These are phyloP conservation scores for Macrolepiota dolichaula DNA, from an alignment of 768 basidiomycete genomes.

Conservation along the genomic window DNA sequence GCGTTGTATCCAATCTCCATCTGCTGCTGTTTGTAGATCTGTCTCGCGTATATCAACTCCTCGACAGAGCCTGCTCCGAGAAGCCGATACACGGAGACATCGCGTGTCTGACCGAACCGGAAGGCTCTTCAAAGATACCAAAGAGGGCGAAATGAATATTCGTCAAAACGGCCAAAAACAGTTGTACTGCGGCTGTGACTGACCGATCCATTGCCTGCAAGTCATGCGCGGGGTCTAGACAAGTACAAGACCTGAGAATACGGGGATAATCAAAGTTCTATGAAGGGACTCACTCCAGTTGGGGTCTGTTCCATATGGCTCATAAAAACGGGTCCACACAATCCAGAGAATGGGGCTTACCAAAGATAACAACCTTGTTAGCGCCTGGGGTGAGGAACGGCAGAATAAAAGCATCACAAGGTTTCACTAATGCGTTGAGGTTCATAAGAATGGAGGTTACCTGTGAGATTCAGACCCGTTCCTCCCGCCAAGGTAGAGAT, in stretches of 20 bases:
- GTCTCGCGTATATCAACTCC: constrained; percentile 84
- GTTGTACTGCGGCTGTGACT: neutral
- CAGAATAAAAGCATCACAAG: neutral
- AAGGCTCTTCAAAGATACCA: constrained; percentile 47
- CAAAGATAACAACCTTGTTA: constrained; percentile 93
- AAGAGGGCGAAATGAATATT: neutral
- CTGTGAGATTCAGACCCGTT: constrained; percentile 83
- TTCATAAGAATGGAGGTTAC: constrained; percentile 18
- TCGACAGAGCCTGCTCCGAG: constrained; percentile 86
- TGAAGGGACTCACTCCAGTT: constrained; percentile 78
- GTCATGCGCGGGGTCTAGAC: constrained; percentile 88
- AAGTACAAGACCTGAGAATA: neutral
- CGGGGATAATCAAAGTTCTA: neutral
- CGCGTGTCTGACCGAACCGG: constrained; percentile 82
- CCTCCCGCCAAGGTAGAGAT: constrained; percentile 93
- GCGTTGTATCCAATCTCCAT: constrained; percentile 90
- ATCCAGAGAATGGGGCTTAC: constrained; percentile 31
- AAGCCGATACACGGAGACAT: constrained; percentile 81
- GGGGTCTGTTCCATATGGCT: constrained; percentile 54
- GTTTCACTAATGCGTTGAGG: neutral
- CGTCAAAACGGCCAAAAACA: neutral
- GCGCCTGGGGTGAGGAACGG: constrained; percentile 44
- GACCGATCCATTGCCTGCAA: constrained; percentile 85
- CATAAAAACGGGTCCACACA: neutral
- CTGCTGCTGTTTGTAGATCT: constrained; percentile 91